phyloP scores from a whole-genome alignment of 768 basidiomycete species.

The Lentinula lateritia region DNA sequence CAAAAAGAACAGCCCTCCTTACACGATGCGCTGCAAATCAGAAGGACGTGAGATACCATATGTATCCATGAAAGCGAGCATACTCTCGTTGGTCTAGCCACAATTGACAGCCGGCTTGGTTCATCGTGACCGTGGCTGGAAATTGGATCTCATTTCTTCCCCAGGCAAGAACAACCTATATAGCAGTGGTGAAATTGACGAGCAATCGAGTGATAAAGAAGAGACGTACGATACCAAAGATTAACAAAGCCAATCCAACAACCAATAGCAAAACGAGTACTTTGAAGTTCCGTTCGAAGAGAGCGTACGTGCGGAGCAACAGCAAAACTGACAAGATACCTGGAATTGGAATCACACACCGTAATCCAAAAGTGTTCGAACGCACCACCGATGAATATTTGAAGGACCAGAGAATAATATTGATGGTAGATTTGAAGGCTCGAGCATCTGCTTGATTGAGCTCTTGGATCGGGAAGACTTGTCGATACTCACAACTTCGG shows the following conservation, averaged over 20 bases:
- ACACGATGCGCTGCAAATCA: not conserved
- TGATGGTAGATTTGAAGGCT: slow-evolving; percentile 9
- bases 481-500: not conserved
- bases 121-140: not conserved
- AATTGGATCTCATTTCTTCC: not conserved
- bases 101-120: not conserved
- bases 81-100: not conserved
- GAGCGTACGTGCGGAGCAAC: slow-evolving; percentile 8
- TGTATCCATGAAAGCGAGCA: not conserved
- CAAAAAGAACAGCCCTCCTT: not conserved
- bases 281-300: slow-evolving; percentile 6
- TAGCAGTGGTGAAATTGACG: not conserved
- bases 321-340: not conserved
- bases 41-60: not conserved
- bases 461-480: not conserved
- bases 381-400: slow-evolving; percentile 6
- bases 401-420: slow-evolving; percentile 1
- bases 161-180: not conserved
- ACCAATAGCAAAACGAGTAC: not conserved
- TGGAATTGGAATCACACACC: not conserved
- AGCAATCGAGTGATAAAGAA: not conserved
- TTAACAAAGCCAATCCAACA: not conserved
- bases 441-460: not conserved
- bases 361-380: not conserved
- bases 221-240: not conserved